phyloP scores from a whole-genome alignment of 495 filamentous ascomycete genomes.

The Viridothelium virens region DNA sequence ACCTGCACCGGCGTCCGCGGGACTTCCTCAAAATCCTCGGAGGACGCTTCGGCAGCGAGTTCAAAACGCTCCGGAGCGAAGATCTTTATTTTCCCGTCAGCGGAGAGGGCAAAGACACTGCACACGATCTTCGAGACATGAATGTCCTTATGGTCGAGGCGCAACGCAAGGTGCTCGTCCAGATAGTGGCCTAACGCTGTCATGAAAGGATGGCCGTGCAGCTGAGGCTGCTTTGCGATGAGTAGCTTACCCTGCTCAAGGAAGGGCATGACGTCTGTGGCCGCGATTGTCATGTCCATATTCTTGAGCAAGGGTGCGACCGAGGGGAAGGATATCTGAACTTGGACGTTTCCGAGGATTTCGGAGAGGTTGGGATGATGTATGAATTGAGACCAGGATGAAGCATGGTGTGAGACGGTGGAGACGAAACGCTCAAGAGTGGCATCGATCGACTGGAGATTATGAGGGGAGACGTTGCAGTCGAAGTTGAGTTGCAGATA shows the following conservation, averaged over 20 bases:
- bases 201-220: constrained; percentile 25
- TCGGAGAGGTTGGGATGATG: constrained; percentile 11
- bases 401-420: background rate
- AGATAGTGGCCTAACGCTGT: constrained; percentile 27
- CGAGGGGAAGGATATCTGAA: constrained; percentile 31
- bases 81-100: constrained; percentile 28
- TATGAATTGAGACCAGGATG: background rate
- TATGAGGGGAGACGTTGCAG: constrained; percentile 15
- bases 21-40: background rate
- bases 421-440: constrained; percentile 4
- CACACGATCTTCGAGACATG: constrained; percentile 27
- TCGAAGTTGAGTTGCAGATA: constrained; percentile 32
- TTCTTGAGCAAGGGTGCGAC: constrained; percentile 24
- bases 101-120: constrained; percentile 23
- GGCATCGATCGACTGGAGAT: background rate
- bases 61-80: background rate
- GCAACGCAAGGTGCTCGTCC: constrained; percentile 28
- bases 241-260: constrained; percentile 19
- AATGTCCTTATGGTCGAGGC: constrained; percentile 25
- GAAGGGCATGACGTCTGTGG: constrained; percentile 28
- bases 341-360: constrained; percentile 23
- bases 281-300: constrained; percentile 30
- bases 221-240: background rate
- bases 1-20: background rate
- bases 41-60: background rate